Evolutionary conservation across 495 filamentous ascomycete species (phyloP).

Genomic region (Aspergillus avenaceus): DNA sequence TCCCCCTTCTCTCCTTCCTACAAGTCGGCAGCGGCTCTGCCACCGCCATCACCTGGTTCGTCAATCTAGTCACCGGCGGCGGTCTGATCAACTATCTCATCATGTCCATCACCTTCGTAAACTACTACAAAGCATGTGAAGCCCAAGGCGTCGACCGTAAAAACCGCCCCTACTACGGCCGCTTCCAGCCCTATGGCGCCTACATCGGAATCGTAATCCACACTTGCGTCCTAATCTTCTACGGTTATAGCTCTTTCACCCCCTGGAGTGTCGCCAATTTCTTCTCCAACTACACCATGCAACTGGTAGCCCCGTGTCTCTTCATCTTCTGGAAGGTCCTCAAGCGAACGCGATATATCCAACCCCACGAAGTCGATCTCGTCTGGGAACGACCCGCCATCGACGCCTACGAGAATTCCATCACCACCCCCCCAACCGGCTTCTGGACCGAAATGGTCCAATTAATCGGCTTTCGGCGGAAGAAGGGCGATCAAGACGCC

Average conservation of each 20-base stretch:
- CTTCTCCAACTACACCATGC: conserved; percentile 55
- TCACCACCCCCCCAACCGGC: conserved; percentile 1
- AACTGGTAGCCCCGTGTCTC: conserved; percentile 40
- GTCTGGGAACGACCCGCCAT: conserved; percentile 42
- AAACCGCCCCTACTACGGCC: conserved; percentile 48
- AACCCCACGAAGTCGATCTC: conserved; percentile 46
- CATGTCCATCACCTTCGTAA: conserved; percentile 47
- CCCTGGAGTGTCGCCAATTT: conserved; percentile 48
- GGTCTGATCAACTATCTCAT: conserved; percentile 52
- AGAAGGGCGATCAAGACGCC: too few species aligned
- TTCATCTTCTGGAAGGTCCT: conserved; percentile 52
- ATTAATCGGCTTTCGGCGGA: conserved; percentile 1
- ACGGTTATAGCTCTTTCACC: conserved; percentile 49
- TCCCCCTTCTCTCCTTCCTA: conserved; percentile 41
- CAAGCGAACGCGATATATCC: conserved; percentile 45
- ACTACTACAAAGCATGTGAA: conserved; percentile 50
- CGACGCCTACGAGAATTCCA: conserved; percentile 19
- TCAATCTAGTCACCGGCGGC: conserved; percentile 30
- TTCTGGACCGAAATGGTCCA: conserved; percentile 7
- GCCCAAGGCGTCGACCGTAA: conserved; percentile 50
- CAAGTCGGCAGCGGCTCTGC: conserved; percentile 26
- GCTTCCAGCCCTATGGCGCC: conserved; percentile 52
- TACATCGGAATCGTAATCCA: conserved; percentile 42
- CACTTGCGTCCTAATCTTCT: conserved; percentile 35
- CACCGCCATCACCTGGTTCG: conserved; percentile 33